Conservation (phyloP, 805 yeast genomes). For the Kurtzmaniella fragi region DNA sequence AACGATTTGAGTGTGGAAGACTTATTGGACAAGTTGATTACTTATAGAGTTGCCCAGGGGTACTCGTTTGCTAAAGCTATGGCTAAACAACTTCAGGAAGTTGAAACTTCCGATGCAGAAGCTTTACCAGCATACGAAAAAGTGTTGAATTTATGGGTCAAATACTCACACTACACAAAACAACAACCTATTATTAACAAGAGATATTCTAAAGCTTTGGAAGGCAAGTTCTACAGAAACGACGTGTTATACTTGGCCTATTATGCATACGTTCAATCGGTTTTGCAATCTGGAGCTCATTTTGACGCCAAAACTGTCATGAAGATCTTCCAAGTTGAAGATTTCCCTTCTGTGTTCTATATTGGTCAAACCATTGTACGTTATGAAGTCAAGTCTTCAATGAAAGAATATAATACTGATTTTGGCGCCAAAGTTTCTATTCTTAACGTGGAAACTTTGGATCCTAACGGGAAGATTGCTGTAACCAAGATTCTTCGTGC, state of each 20-base stretch:
- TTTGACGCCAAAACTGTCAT: conserved; percentile 19
- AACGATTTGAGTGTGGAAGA: conserved; percentile 11
- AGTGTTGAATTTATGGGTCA: conserved; percentile 30
- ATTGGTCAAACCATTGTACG: conserved; percentile 2
- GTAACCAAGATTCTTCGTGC: conserved; percentile 18
- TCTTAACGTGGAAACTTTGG: conserved; percentile 16
- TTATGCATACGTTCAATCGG: conserved; percentile 30
- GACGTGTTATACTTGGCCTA: conserved; percentile 22
- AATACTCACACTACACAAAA: conserved; percentile 21
- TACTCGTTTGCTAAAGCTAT: conserved; percentile 25
- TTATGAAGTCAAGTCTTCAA: background rate
- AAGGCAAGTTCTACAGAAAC: conserved; percentile 10
- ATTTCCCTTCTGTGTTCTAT: conserved; percentile 11
- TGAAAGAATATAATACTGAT: conserved; percentile 1
- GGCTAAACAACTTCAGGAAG: conserved; percentile 11
- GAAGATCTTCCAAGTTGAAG: conserved; percentile 22
- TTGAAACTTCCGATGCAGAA: conserved; percentile 8
- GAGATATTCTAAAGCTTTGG: background rate
- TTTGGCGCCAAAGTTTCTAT: conserved; percentile 6
- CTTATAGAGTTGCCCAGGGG: conserved; percentile 27
- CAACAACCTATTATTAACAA: background rate
- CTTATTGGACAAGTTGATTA: conserved; percentile 22
- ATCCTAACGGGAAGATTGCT: conserved; percentile 29
- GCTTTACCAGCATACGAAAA: conserved; percentile 13
- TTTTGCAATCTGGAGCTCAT: conserved; percentile 17